phyloP scores from a whole-genome alignment of 2,329 filamentous ascomycete genomes.

The Aspergillus proliferans region DNA sequence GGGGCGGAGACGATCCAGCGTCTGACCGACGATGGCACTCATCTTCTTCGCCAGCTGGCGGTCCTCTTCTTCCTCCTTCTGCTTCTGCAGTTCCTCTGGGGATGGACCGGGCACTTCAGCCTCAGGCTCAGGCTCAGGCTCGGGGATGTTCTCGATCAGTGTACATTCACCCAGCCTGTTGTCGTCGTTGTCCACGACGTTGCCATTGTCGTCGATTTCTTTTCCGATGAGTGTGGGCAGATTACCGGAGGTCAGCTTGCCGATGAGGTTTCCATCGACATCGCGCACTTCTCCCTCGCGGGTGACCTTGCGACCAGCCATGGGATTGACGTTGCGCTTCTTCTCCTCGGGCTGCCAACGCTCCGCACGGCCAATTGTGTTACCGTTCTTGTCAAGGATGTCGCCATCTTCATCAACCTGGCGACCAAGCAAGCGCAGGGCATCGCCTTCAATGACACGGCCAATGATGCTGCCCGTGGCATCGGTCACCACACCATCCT shows the following conservation, averaged over 20 bases:
- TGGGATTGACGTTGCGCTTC: slow-evolving; percentile 52
- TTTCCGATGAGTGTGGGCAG: slow-evolving; percentile 37
- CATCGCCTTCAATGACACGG: slow-evolving; percentile 57
- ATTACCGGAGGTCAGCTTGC: slow-evolving; percentile 41
- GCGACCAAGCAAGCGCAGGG: slow-evolving; percentile 59
- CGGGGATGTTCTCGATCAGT: slow-evolving; percentile 53
- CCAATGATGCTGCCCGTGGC: slow-evolving; percentile 44
- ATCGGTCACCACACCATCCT: slow-evolving; percentile 50
- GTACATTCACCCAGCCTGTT: slow-evolving; percentile 60
- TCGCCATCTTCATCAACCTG: slow-evolving; percentile 64
- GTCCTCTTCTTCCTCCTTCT: slow-evolving; percentile 60
- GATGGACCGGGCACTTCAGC: slow-evolving; percentile 16
- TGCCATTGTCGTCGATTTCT: slow-evolving; percentile 45
- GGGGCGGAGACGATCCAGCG: slow-evolving; percentile 75
- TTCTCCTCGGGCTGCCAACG: slow-evolving; percentile 59
- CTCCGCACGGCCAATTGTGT: slow-evolving; percentile 61
- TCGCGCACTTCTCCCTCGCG: slow-evolving; percentile 46
- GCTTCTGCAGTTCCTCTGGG: slow-evolving; percentile 47
- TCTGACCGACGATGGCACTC: slow-evolving; percentile 64
- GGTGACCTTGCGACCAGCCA: slow-evolving; percentile 50
- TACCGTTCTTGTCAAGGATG: slow-evolving; percentile 61
- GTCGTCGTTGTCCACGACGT: slow-evolving; percentile 53
- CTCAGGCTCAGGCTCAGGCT: slow-evolving; percentile 27
- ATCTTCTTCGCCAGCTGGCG: slow-evolving; percentile 73
- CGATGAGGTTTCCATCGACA: slow-evolving; percentile 41